Evolutionary conservation across 805 yeast species (phyloP).

Genomic region (Pichia exigua): DNA sequence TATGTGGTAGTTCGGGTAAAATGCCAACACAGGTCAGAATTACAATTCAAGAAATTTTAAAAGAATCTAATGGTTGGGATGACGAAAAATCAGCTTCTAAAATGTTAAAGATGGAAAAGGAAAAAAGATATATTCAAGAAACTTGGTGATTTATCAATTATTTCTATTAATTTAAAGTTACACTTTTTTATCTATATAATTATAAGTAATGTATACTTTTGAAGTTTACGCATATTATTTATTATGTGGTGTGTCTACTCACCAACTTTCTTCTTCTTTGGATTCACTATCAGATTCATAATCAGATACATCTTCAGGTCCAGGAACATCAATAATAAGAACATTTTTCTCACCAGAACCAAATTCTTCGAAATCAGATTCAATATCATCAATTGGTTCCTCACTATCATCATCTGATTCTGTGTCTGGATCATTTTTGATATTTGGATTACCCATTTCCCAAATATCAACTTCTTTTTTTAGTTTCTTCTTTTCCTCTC

Average conservation of each 20-base stretch:
- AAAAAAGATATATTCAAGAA: slow-evolving; percentile 71
- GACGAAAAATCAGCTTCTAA: slow-evolving; percentile 42
- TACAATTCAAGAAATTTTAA: slow-evolving; percentile 61
- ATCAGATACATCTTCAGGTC: slow-evolving; percentile 4
- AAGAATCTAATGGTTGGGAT: slow-evolving; percentile 35
- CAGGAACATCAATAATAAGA: slow-evolving; percentile 11
- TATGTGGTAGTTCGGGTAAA: slow-evolving; percentile 90
- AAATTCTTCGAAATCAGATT: not conserved
- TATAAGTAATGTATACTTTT: not conserved
- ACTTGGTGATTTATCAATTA: slow-evolving; percentile 52
- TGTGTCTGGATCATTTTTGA: slow-evolving; percentile 25
- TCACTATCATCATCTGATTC: slow-evolving; percentile 17
- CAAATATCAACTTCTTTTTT: slow-evolving; percentile 56
- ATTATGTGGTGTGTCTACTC: not conserved
- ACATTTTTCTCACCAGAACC: slow-evolving; percentile 8
- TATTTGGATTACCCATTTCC: slow-evolving; percentile 73
- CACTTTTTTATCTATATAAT: not conserved
- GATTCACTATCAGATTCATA: slow-evolving; percentile 4
- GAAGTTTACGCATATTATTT: slow-evolving; percentile 1
- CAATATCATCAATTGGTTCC: slow-evolving; percentile 12
- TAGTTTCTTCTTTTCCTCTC: slow-evolving; percentile 49
- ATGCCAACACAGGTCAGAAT: slow-evolving; percentile 82
- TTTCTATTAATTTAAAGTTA: not conserved
- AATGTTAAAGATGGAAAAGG: slow-evolving; percentile 51
- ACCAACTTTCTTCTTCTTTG: slow-evolving; percentile 7